Percentiles rank a stretch among this genome's conserved stretches.
Conservation (phyloP, 768 basidiomycete genomes). For the Gyrodon lividus region DNA sequence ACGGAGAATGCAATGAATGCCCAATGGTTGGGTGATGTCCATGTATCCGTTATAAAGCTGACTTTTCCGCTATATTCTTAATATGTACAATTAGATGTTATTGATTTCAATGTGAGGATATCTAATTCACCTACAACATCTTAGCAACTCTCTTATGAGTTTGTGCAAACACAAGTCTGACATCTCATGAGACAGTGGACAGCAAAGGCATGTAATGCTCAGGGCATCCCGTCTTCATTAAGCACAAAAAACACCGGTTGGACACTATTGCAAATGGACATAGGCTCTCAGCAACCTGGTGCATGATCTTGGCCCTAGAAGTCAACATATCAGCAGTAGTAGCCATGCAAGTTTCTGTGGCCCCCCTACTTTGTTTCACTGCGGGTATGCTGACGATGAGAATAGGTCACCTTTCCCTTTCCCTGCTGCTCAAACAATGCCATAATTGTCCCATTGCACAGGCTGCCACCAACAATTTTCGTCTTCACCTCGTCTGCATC, state of each 20-base stretch:
- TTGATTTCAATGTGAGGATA: too few relatives aligned
- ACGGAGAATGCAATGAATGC: constrained; percentile 33
- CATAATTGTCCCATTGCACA: constrained; percentile 17
- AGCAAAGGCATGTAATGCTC: constrained; percentile 35
- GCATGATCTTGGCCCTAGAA: constrained; percentile 31
- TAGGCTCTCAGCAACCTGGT: constrained; percentile 35
- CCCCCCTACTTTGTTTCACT: constrained; percentile 16
- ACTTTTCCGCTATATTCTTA: constrained; percentile 31
- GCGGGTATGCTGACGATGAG: constrained; percentile 23
- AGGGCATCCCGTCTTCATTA: constrained; percentile 11
- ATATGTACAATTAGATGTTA: not conserved
- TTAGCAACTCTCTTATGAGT: constrained; percentile 22
- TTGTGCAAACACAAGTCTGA: constrained; percentile 26
- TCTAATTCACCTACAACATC: constrained; percentile 22
- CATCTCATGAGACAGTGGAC: constrained; percentile 32
- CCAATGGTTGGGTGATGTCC: constrained; percentile 38
- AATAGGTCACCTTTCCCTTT: constrained; percentile 33
- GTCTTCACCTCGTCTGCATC: not conserved
- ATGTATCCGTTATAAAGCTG: constrained; percentile 36
- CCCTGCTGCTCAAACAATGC: constrained; percentile 26
- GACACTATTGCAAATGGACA: constrained; percentile 35
- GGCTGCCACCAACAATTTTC: not conserved
- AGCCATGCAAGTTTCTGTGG: too few relatives aligned
- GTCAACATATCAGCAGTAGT: too few relatives aligned
- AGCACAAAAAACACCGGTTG: constrained; percentile 30